A percentile compares a stretch with the other conserved stretches of the same genome.
phyloP scores from a whole-genome alignment of 1,284 basidiomycete species.

The Moesziomyces sp. region DNA sequence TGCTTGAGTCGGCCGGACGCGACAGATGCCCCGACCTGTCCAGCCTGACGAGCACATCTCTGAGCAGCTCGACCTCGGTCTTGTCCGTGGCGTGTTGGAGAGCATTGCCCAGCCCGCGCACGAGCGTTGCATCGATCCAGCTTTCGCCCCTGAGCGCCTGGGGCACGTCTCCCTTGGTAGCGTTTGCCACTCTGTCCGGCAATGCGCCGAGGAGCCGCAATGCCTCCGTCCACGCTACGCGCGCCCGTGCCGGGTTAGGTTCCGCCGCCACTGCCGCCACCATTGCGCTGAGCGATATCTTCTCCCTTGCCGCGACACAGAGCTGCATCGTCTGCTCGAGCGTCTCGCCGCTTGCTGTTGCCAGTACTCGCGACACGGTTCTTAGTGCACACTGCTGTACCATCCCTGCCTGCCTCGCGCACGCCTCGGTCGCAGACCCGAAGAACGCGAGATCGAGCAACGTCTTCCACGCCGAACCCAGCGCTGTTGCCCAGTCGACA shows the following conservation, averaged over 20 bases:
- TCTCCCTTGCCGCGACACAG: slow-evolving; percentile 1
- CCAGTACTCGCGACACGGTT: slow-evolving; percentile 11
- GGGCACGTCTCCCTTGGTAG: slow-evolving; percentile 9
- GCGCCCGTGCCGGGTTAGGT: slow-evolving; percentile 15
- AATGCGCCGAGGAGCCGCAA: slow-evolving; percentile 13
- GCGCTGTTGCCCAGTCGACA: slow-evolving; percentile 12
- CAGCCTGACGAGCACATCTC: slow-evolving; percentile 15
- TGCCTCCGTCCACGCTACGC: slow-evolving; percentile 27
- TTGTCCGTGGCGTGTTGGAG: neutral
- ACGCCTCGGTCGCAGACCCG: neutral
- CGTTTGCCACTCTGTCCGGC: slow-evolving; percentile 38
- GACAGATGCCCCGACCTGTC: slow-evolving; percentile 24
- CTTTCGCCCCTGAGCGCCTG: neutral
- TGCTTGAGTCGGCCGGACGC: slow-evolving; percentile 5
- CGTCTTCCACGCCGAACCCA: neutral
- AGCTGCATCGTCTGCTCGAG: neutral
- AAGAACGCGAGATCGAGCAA: slow-evolving; percentile 21
- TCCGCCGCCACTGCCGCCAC: neutral
- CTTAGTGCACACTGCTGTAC: slow-evolving; percentile 27
- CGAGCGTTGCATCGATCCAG: slow-evolving; percentile 21
- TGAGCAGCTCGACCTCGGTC: neutral
- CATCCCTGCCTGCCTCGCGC: neutral
- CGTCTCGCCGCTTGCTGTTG: neutral
- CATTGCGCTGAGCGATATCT: slow-evolving; percentile 13
- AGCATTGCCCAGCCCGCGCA: slow-evolving; percentile 8